Conservation (phyloP, 23 red algal species). For the Gracilaria gracilis region DNA sequence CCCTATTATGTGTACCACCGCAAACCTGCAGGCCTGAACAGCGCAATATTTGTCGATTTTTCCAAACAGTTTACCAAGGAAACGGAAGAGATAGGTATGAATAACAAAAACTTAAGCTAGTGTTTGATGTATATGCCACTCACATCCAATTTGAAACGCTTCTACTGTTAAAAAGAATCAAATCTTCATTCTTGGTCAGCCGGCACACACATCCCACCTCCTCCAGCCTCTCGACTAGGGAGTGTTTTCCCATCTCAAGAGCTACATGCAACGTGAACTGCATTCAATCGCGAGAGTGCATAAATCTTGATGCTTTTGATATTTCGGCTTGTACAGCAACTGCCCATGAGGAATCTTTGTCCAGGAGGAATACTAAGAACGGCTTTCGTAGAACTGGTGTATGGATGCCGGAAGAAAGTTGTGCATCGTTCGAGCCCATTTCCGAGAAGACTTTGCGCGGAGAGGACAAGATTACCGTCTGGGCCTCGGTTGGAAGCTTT, state of each 20-base stretch:
- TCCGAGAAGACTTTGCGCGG: too few species aligned
- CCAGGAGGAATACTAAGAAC: too few species aligned
- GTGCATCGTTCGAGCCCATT: too few species aligned
- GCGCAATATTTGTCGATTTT: neutral
- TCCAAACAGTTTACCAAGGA: neutral
- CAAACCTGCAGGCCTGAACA: neutral
- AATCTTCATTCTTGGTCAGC: neutral
- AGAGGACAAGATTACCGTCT: too few species aligned
- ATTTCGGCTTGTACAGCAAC: neutral
- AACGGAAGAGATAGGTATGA: neutral
- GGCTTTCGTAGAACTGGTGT: too few species aligned
- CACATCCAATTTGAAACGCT: neutral
- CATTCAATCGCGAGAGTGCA: too few species aligned
- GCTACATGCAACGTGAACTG: neutral
- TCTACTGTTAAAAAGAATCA: neutral
- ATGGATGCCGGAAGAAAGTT: too few species aligned
- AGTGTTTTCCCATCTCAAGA: slow-evolving; percentile 5
- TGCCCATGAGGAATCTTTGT: too few species aligned
- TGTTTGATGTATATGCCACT: neutral
- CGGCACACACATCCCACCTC: neutral
- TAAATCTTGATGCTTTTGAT: neutral
- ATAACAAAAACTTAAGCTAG: neutral
- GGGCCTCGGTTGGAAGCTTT: too few species aligned
- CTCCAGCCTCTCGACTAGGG: neutral
- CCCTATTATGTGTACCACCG: neutral